Percentiles rank a stretch among this genome's conserved stretches.
phyloP scores from a whole-genome alignment of 2,329 filamentous ascomycete species.

The Boeremia lycopersici region DNA sequence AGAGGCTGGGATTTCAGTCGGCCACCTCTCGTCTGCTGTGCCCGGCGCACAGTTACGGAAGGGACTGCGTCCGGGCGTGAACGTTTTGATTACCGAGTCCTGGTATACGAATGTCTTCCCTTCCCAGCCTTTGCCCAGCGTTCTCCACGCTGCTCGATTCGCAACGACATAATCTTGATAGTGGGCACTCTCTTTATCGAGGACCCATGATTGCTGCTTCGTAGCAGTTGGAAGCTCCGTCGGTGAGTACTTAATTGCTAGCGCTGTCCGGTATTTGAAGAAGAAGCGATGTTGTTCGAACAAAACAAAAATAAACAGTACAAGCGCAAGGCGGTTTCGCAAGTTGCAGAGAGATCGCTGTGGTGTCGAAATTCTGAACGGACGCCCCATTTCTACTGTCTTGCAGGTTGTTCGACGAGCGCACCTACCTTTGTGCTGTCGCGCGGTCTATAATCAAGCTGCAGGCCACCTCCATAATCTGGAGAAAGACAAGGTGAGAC shows the following conservation, averaged over 20 bases:
- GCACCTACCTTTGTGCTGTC: background rate
- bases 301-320: slow-evolving; percentile 22
- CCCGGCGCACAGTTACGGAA: slow-evolving; percentile 33
- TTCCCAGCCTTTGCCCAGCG: slow-evolving; percentile 33
- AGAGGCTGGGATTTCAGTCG: slow-evolving; percentile 37
- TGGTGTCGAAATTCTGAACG: background rate
- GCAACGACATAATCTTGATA: slow-evolving; percentile 28
- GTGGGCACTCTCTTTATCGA: slow-evolving; percentile 13
- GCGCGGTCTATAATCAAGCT: background rate
- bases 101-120: slow-evolving; percentile 31
- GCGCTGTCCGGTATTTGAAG: slow-evolving; percentile 23
- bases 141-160: slow-evolving; percentile 25
- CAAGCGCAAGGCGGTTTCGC: slow-evolving; percentile 21
- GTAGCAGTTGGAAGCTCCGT: slow-evolving; percentile 20
- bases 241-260: slow-evolving; percentile 29
- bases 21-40: slow-evolving; percentile 23
- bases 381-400: background rate
- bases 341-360: slow-evolving; percentile 10
- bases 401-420: background rate
- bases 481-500: background rate
- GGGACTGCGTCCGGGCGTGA: slow-evolving; percentile 29
- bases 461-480: background rate
- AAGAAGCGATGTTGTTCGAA: slow-evolving; percentile 29
- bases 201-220: slow-evolving; percentile 1
- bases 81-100: slow-evolving; percentile 36